Base-by-base conservation (phyloP, 176 grass and related monocot species). In the Alloteropsis semialata region DNA sequence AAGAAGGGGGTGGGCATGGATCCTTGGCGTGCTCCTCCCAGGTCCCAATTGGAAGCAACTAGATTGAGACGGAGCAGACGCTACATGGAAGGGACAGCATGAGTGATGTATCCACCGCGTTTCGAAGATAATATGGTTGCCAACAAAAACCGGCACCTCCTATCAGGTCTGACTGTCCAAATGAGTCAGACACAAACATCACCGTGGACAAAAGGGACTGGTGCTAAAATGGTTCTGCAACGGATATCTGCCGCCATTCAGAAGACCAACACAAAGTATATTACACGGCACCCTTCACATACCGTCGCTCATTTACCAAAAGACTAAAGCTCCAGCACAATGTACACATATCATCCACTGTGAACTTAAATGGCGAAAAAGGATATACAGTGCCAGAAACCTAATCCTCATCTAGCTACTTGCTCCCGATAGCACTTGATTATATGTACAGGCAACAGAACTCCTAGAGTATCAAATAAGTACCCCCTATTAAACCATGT, bases 261-360 rank as follows among this genome's bases (percentile, higher is more conserved):
- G 12, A 24, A 51, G 45, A 54, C 6, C 5, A 79, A 34, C 25
- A 18, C 5, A 10, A 10, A 44, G 28, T 19, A 29, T 55, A 29
- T 43, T 76, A 76, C 64, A 84, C 38, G 15, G 22, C 33, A 78
- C 21, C 19, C 41, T 65, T 57, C 45, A 72, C 51, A 75, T 64
- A 41, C 56, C 14, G 41, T 56, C 25, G n/a, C 32, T 56, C 29
- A 22, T 53, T 45, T 68, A 68, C 45, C 8, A 18, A 66, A 51
- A 18, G n/a, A 33, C 77, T 68, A 39, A 68, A 4, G 32, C 62
- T 75, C 53, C 63, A 76, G 15, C 56, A 38, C 78, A 76, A 89
- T 89, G 82, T 89, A 89, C 87, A 89, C 19, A 71, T 85, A 81
- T 88, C 64, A 89, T 81, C 87, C 43, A 76, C 51, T 69, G 62